Percentiles rank a stretch among this genome's conserved stretches.
Evolutionary conservation across 1,284 basidiomycete species (phyloP).

Genomic region (Ustilago loliicola): DNA sequence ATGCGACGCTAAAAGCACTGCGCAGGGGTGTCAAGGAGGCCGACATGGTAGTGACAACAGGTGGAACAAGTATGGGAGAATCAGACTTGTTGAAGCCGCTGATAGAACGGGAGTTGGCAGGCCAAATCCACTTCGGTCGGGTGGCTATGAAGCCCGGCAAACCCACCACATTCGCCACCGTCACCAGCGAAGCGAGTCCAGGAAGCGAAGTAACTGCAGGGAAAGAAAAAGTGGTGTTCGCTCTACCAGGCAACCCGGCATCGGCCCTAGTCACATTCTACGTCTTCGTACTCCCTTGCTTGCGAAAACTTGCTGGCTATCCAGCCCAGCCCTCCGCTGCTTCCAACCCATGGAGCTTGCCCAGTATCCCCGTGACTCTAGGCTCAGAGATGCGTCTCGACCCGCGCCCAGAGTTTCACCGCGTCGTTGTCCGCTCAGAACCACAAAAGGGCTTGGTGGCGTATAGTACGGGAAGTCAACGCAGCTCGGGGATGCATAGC

Average conservation of each 20-base stretch:
- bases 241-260: slow-evolving; percentile 88
- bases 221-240: slow-evolving; percentile 76
- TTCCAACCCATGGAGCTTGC: slow-evolving; percentile 75
- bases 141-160: slow-evolving; percentile 73
- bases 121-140: slow-evolving; percentile 83
- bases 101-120: slow-evolving; percentile 81
- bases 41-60: slow-evolving; percentile 84
- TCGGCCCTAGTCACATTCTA: slow-evolving; percentile 89
- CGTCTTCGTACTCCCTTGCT: slow-evolving; percentile 84
- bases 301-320: slow-evolving; percentile 75
- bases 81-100: slow-evolving; percentile 87
- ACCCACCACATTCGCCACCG: slow-evolving; percentile 83
- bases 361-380: slow-evolving; percentile 78
- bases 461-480: slow-evolving; percentile 71
- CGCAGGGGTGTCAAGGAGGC: slow-evolving; percentile 76
- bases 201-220: too few relatives aligned
- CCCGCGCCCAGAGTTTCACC: slow-evolving; percentile 83
- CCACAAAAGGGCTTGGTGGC: slow-evolving; percentile 75
- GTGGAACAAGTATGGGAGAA: slow-evolving; percentile 90
- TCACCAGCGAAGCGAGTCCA: slow-evolving; percentile 64
- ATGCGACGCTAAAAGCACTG: slow-evolving; percentile 77
- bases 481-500: slow-evolving; percentile 65
- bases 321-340: neutral
- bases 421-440: slow-evolving; percentile 76
- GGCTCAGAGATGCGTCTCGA: slow-evolving; percentile 78